phyloP scores from a whole-genome alignment of 257 asterid genomes.

The Linderniella brevidens region DNA sequence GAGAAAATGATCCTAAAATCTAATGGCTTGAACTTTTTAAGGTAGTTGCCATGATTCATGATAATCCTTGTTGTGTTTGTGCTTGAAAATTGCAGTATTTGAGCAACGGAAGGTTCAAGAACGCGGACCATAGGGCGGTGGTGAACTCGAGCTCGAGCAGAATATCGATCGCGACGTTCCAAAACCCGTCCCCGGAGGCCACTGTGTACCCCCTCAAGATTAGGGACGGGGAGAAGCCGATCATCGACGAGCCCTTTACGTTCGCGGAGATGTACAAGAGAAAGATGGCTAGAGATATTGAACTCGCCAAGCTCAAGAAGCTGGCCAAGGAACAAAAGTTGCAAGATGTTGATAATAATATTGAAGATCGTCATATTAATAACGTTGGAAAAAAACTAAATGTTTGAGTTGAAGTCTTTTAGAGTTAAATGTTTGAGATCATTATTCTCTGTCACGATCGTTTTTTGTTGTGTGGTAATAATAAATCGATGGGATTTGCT shows the following conservation, averaged over 20 bases:
- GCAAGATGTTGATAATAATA: constrained; percentile 9
- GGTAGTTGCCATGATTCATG: too few species aligned
- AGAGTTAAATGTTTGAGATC: too few species aligned
- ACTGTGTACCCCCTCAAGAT: constrained; percentile 47
- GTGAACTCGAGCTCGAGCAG: constrained; percentile 66
- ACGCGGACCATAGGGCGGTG: constrained; percentile 82
- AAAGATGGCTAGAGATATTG: constrained; percentile 74
- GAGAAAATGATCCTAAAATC: too few species aligned
- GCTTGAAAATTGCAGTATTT: constrained; percentile 24
- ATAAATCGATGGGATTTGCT: too few species aligned
- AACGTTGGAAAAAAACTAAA: too few species aligned
- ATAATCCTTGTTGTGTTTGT: too few species aligned
- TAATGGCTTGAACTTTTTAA: too few species aligned
- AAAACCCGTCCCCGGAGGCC: constrained; percentile 69
- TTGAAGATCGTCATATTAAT: too few species aligned
- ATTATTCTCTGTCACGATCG: too few species aligned
- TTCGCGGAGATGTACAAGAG: constrained; percentile 62
- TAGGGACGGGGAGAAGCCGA: constrained; percentile 36
- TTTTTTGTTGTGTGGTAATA: too few species aligned
- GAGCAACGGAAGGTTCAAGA: constrained; percentile 93
- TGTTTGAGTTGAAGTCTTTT: too few species aligned
- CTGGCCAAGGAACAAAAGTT: constrained; percentile 21
- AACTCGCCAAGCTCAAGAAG: constrained; percentile 47
- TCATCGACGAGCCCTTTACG: constrained; percentile 38
- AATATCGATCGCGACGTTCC: constrained; percentile 75